phyloP scores from a whole-genome alignment of 108 stramenopile species.

The Nitzschia inconspicua region DNA sequence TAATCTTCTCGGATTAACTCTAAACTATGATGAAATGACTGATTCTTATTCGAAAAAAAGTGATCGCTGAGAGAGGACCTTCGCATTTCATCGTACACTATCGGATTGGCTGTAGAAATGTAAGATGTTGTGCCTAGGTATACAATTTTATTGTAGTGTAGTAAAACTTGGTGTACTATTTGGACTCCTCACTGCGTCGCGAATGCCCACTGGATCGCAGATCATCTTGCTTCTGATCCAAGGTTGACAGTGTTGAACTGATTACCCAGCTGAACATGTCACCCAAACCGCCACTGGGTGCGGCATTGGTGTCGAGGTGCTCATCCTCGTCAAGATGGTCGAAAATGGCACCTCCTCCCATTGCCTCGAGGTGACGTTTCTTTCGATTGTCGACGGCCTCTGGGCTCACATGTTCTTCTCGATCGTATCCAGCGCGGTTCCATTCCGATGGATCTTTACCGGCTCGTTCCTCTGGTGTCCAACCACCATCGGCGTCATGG shows the following conservation, averaged over 20 bases:
- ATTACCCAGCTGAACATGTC: slow-evolving; percentile 47
- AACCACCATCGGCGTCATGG: slow-evolving; percentile 30
- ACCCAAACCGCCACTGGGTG: too few relatives aligned
- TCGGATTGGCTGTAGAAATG: too few relatives aligned
- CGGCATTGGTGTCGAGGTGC: slow-evolving; percentile 1
- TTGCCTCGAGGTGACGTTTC: slow-evolving; percentile 17
- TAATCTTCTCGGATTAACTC: too few relatives aligned
- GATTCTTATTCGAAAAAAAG: too few relatives aligned
- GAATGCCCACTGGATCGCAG: slow-evolving; percentile 1
- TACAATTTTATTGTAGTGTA: too few relatives aligned
- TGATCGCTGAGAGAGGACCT: too few relatives aligned
- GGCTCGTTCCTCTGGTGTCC: slow-evolving; percentile 16
- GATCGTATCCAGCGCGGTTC: slow-evolving; percentile 20
- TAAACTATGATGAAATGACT: too few relatives aligned
- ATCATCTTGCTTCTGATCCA: slow-evolving; percentile 35
- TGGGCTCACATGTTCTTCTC: slow-evolving; percentile 6
- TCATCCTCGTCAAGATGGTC: slow-evolving; percentile 30
- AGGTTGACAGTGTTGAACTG: slow-evolving; percentile 33
- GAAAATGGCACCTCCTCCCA: slow-evolving; percentile 27
- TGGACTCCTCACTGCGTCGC: neutral
- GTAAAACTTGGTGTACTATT: too few relatives aligned
- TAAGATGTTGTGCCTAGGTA: too few relatives aligned
- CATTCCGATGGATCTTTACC: slow-evolving; percentile 13
- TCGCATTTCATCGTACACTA: too few relatives aligned
- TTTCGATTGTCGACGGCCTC: slow-evolving; percentile 16